Conservation (phyloP, 306 rosid species). For the Prosopis cineraria region DNA sequence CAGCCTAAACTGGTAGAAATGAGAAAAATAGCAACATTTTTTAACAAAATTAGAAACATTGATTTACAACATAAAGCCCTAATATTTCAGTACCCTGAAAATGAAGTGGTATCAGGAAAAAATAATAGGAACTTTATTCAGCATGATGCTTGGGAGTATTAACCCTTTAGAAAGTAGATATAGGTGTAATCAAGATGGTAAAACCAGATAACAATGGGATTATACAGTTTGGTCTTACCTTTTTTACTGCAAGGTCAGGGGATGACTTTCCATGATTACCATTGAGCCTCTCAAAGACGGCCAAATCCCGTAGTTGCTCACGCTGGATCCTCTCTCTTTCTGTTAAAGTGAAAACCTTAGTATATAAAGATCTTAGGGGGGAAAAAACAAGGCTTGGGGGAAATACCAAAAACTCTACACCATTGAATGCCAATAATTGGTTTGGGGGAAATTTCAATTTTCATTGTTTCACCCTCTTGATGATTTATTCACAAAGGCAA, state of each 20-base stretch:
- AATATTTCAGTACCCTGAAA: background rate
- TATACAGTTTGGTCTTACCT: constrained; percentile 46
- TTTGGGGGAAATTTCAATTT: background rate
- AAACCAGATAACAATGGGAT: constrained; percentile 5
- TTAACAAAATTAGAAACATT: background rate
- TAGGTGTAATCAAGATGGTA: background rate
- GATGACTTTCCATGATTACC: constrained; percentile 73
- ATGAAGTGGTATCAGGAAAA: constrained; percentile 17
- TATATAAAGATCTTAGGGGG: constrained; percentile 18
- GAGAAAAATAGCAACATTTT: background rate
- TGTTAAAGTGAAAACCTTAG: constrained; percentile 33
- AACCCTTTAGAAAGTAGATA: constrained; percentile 22
- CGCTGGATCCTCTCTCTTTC: constrained; percentile 85
- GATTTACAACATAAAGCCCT: background rate
- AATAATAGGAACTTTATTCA: constrained; percentile 15
- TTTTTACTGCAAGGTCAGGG: constrained; percentile 76
- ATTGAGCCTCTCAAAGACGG: constrained; percentile 82
- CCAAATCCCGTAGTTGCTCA: constrained; percentile 79
- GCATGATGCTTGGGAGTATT: constrained; percentile 21
- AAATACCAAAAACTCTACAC: background rate
- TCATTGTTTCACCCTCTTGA: background rate
- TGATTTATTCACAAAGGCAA: background rate
- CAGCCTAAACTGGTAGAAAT: background rate
- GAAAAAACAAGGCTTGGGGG: background rate
- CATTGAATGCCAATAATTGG: background rate